Evolutionary conservation across 2,329 filamentous ascomycete genomes (phyloP).

Genomic region (Thielaviopsis cerberus): DNA sequence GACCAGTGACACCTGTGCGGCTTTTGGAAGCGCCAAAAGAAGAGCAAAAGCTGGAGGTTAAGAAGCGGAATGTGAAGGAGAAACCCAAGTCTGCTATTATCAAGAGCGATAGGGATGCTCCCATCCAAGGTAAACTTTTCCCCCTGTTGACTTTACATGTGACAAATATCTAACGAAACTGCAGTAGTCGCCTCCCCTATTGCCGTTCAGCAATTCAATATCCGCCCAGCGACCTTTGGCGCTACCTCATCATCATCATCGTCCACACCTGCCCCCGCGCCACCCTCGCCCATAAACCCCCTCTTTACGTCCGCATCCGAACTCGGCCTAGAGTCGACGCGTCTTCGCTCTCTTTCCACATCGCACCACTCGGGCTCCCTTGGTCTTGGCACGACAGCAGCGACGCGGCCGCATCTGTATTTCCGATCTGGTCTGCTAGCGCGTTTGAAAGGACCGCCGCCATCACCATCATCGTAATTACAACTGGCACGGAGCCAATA

Average conservation of each 20-base stretch:
- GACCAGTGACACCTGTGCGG: not conserved
- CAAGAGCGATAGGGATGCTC: not conserved
- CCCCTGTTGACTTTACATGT: not conserved
- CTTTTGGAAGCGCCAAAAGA: not conserved
- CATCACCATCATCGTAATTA: not conserved
- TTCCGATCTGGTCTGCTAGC: not conserved
- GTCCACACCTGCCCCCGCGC: not conserved
- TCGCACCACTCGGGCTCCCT: not conserved
- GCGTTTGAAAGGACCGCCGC: conserved; percentile 1
- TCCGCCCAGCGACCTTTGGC: not conserved
- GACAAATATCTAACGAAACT: not conserved
- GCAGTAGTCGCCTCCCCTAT: not conserved
- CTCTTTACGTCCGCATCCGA: not conserved
- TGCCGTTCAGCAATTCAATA: conserved; percentile 1
- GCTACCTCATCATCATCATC: not conserved
- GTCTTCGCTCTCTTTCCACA: conserved; percentile 1
- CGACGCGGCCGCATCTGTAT: not conserved
- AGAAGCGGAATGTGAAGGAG: not conserved
- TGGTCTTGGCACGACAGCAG: not conserved
- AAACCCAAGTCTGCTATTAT: not conserved
- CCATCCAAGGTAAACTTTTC: conserved; percentile 2
- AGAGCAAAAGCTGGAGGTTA: not conserved
- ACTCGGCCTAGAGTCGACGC: not conserved
- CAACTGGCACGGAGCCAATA: not conserved
- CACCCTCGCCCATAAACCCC: not conserved